Conservation (phyloP, 1,139 yeast species). For the Yamadazyma blattariae region DNA sequence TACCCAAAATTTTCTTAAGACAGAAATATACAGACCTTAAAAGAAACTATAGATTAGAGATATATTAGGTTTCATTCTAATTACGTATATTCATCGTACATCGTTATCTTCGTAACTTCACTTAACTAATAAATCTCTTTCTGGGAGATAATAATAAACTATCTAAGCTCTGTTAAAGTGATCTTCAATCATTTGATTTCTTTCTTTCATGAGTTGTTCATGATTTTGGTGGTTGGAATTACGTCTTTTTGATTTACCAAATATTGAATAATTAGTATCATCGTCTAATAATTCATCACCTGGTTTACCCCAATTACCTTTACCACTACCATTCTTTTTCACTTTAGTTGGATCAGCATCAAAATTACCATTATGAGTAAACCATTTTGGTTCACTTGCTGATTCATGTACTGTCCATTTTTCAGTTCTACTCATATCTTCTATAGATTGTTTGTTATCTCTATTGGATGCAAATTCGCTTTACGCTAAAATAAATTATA, state of each 20-base stretch:
- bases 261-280: conserved; percentile 18
- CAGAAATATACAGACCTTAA: no score
- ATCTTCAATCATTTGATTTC: conserved; percentile 23
- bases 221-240: conserved; percentile 41
- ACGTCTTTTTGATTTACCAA: conserved; percentile 29
- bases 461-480: not conserved
- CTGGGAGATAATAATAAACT: no score
- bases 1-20: no score
- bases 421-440: conserved; percentile 76
- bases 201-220: conserved; percentile 24
- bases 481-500: no score
- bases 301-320: conserved; percentile 69
- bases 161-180: conserved; percentile 3
- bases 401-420: conserved; percentile 71
- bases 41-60: no score
- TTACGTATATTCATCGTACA: no score
- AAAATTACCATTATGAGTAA: conserved; percentile 68
- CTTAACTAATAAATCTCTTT: no score
- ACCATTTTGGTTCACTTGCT: conserved; percentile 63
- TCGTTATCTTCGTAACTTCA: no score
- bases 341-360: conserved; percentile 71
- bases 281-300: conserved; percentile 62
- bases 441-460: not conserved
- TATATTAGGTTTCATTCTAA: no score
- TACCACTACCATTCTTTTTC: conserved; percentile 86